Evolutionary conservation across 1,284 basidiomycete genomes (phyloP).

Genomic region (Apiotrichum domesticum): DNA sequence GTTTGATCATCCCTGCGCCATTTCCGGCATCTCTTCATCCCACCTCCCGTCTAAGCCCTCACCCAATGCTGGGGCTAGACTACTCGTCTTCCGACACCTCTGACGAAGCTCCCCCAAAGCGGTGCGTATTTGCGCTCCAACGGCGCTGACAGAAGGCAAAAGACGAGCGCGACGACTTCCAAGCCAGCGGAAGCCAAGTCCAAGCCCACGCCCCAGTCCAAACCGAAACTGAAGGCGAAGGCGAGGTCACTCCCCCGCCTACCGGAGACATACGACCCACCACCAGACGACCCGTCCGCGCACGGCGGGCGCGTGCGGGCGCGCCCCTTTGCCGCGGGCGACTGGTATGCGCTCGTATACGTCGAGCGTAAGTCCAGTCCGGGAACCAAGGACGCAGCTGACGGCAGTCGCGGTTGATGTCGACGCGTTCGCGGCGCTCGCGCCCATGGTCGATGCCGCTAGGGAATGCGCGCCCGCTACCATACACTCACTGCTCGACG

Average conservation of each 20-base stretch:
- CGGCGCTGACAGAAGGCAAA: no score
- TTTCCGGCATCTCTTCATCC: no score
- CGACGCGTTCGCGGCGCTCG: slow-evolving; percentile 8
- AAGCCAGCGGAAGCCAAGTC: background rate
- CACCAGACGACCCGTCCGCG: slow-evolving; percentile 30
- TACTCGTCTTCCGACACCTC: background rate
- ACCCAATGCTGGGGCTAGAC: background rate
- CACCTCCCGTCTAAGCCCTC: no score
- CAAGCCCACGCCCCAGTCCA: background rate
- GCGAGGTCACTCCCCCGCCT: slow-evolving; percentile 5
- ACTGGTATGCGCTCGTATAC: slow-evolving; percentile 44
- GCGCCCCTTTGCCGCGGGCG: slow-evolving; percentile 43
- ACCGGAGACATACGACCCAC: background rate
- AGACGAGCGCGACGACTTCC: no score
- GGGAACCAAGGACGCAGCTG: background rate
- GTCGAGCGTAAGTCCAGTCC: slow-evolving; percentile 25
- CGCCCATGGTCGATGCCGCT: slow-evolving; percentile 12
- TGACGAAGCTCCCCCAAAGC: background rate
- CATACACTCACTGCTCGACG: slow-evolving; percentile 20
- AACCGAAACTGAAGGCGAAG: background rate
- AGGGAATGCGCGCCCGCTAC: slow-evolving; percentile 7
- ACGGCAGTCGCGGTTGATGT: background rate
- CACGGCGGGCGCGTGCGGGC: slow-evolving; percentile 42
- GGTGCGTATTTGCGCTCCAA: background rate
- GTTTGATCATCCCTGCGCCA: no score